A percentile compares a stretch with the other conserved stretches of the same genome.
These are phyloP conservation scores for Hypoxylon lienhwacheense DNA, from an alignment of 495 filamentous ascomycete genomes.

Conservation along the genomic window DNA sequence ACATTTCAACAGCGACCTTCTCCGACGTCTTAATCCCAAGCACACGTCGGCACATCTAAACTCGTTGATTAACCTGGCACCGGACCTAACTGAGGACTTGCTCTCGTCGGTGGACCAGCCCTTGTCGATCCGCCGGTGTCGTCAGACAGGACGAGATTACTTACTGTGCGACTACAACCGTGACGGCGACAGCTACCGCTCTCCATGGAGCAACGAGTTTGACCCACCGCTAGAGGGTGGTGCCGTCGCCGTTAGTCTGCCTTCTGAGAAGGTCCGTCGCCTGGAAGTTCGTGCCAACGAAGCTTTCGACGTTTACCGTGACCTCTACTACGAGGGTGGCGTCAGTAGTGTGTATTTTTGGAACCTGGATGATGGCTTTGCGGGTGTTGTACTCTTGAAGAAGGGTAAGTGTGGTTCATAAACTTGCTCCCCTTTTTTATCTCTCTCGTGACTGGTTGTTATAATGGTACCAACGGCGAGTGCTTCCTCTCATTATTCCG, in stretches of 20 bases:
- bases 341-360: slow-evolving; percentile 96
- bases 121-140: slow-evolving; percentile 80
- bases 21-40: slow-evolving; percentile 94
- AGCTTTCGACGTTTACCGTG: slow-evolving; percentile 94
- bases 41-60: slow-evolving; percentile 82
- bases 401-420: slow-evolving; percentile 63
- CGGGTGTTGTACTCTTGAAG: slow-evolving; percentile 91
- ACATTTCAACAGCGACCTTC: slow-evolving; percentile 73
- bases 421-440: slow-evolving; percentile 3
- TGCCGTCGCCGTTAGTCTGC: slow-evolving; percentile 53
- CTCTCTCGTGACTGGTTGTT: not conserved
- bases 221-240: slow-evolving; percentile 71
- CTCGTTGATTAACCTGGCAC: slow-evolving; percentile 80
- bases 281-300: slow-evolving; percentile 94
- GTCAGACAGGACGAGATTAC: slow-evolving; percentile 89
- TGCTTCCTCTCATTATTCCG: not conserved
- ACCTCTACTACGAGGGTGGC: slow-evolving; percentile 97
- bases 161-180: slow-evolving; percentile 99
- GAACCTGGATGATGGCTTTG: slow-evolving; percentile 98
- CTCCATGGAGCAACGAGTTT: slow-evolving; percentile 98
- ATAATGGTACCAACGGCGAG: not conserved
- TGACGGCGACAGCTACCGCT: slow-evolving; percentile 94
- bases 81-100: slow-evolving; percentile 93
- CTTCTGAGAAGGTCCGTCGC: slow-evolving; percentile 83
- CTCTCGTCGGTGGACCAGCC: slow-evolving; percentile 97